Evolutionary conservation across 2,329 filamentous ascomycete genomes (phyloP), one percentile per base, ranked within the genome.

Genomic region (Fonsecaea monophora): DNA sequence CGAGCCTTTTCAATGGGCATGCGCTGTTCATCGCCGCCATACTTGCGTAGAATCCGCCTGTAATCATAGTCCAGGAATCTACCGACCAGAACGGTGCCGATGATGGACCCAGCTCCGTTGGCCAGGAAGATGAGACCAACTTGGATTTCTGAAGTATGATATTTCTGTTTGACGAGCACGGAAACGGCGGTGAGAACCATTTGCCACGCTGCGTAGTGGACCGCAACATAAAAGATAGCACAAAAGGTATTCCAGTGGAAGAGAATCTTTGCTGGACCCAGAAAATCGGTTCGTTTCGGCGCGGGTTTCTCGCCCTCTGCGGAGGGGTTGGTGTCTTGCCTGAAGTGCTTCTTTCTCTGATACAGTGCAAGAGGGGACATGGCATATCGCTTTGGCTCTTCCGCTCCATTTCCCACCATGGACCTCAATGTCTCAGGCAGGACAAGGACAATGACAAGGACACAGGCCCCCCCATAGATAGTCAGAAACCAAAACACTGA

Each of bases 181-280:
- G 85, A 83, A 78, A 85, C 83, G 40, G 81, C 81, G 0, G 84
- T 84, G 64, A 85, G 84, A 70, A 79, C 82, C 82, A 86, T 85
- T 64, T 85, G 83, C 82, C 83, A 86, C 7, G 84, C 81, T 0
- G 83, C 78, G 64, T 86, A 86, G 73, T 84, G 82, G 2, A 85
- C 71, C 0, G 81, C 81, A 3, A 85, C 77, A 60, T 83, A 86
- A 15, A 81, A 3, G 35, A 85, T 80, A 5, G 83, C 79, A 0
- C 79, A 78, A 0, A 79, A 75, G 0, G 82, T 80, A 0, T 80
- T 75, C 45, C 79, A 82, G 72, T 76, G 80, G 21, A 79, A 50
- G 2, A 86, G 77, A n/a, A 86, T 83, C 0, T 79, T 78, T 1
- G 85, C 71, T 0, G 83, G 81, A 0, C 81, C 81, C 0, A 78